A percentile compares a stretch with the other conserved stretches of the same genome.
Conservation (phyloP, 148 eudicot genomes). For the Vaccinium corymbosum region DNA sequence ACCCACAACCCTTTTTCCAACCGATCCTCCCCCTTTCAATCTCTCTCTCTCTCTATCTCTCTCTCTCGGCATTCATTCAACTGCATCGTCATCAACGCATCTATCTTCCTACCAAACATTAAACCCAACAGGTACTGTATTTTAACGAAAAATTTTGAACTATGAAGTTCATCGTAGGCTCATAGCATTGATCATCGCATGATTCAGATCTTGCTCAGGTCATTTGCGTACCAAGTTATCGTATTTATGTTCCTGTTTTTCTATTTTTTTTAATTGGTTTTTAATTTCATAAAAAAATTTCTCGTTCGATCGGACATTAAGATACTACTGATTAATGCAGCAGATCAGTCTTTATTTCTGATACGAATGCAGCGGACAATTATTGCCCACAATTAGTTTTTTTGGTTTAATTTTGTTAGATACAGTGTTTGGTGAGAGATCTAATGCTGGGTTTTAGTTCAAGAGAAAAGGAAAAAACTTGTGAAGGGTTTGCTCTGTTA, state of each 20-base stretch:
- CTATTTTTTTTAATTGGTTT: background rate
- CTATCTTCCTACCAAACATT: background rate
- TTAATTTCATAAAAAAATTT: background rate
- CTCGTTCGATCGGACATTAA: background rate
- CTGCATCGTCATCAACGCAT: background rate
- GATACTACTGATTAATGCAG: slow-evolving; percentile 3
- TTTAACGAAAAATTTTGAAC: background rate
- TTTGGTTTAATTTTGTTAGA: background rate
- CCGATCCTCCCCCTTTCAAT: background rate
- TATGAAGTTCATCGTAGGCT: background rate
- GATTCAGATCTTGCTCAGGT: background rate
- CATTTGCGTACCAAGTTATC: background rate
- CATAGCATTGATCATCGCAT: background rate
- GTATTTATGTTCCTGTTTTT: background rate
- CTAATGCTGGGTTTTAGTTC: background rate
- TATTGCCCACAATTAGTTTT: background rate
- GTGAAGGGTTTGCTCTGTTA: background rate
- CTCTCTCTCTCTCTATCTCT: slow-evolving; percentile 2
- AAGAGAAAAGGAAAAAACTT: background rate
- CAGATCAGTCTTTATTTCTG: background rate
- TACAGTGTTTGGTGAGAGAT: background rate
- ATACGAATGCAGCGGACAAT: background rate
- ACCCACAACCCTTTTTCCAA: background rate
- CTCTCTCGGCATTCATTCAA: background rate
- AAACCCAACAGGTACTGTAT: slow-evolving; percentile 8